A percentile compares a stretch with the other conserved stretches of the same genome.
Conservation (phyloP, 805 yeast species). For the Candida hungchunana region DNA sequence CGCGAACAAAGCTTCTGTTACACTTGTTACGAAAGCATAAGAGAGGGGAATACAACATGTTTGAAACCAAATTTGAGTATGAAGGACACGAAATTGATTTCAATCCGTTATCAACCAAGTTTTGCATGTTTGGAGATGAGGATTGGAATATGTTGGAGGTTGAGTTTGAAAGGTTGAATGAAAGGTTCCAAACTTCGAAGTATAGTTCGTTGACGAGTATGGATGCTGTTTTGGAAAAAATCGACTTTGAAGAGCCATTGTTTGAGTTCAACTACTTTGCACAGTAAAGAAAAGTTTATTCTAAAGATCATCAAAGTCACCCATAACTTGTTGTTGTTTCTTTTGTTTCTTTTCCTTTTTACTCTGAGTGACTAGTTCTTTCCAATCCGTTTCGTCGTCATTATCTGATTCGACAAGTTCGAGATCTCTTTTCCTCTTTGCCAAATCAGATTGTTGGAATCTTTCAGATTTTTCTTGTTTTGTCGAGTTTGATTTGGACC, state of each 20-base stretch:
- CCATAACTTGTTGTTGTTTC: constrained; percentile 39
- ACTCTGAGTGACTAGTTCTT: constrained; percentile 63
- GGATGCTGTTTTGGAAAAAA: constrained; percentile 10
- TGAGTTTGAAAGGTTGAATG: constrained; percentile 14
- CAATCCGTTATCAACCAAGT: constrained; percentile 8
- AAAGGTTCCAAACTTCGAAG: constrained; percentile 12
- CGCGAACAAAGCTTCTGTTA: constrained; percentile 13
- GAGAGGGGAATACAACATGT: constrained; percentile 12
- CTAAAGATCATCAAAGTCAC: constrained; percentile 58
- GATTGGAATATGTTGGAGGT: constrained; percentile 12
- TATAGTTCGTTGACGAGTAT: constrained; percentile 7
- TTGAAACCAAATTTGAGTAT: constrained; percentile 7
- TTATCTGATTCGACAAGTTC: constrained; percentile 55
- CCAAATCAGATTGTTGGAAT: constrained; percentile 33
- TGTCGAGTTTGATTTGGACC: constrained; percentile 40
- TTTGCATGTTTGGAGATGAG: constrained; percentile 3
- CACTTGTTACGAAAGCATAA: constrained; percentile 16
- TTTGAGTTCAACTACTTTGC: constrained; percentile 3
- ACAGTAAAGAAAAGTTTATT: not conserved
- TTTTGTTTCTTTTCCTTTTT: constrained; percentile 49
- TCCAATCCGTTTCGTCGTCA: constrained; percentile 71
- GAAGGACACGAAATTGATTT: constrained; percentile 15
- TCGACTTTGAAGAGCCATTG: constrained; percentile 20
- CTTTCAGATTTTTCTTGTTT: constrained; percentile 50
- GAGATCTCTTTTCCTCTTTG: constrained; percentile 39